These are phyloP conservation scores for Tuber calosporum DNA, from an alignment of 495 filamentous ascomycete genomes.

Conservation along the genomic window DNA sequence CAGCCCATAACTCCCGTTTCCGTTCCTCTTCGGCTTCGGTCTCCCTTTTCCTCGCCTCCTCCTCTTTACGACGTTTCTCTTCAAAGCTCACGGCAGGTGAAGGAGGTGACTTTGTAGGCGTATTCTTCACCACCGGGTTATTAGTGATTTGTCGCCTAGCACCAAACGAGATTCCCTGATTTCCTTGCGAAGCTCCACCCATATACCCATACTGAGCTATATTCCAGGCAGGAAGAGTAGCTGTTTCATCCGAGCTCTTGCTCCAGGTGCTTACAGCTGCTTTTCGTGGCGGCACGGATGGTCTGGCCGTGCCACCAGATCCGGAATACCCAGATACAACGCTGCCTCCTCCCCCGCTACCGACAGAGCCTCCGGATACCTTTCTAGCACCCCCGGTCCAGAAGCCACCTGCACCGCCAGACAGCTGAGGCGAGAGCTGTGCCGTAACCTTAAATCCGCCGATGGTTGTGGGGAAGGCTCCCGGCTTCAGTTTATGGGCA, in stretches of 20 bases:
- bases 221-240: constrained; percentile 90
- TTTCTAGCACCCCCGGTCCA: constrained; percentile 28
- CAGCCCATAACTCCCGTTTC: constrained; percentile 45
- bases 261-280: constrained; percentile 76
- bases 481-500: constrained; percentile 69
- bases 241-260: constrained; percentile 69
- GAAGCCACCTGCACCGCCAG: constrained; percentile 14
- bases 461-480: constrained; percentile 63
- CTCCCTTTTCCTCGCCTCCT: constrained; percentile 39
- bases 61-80: constrained; percentile 50
- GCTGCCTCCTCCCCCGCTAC: constrained; percentile 7
- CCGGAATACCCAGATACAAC: constrained; percentile 31
- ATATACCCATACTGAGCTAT: constrained; percentile 98
- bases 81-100: neutral
- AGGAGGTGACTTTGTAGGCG: constrained; percentile 36
- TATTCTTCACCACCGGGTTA: constrained; percentile 60
- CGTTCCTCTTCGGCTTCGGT: constrained; percentile 11
- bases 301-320: constrained; percentile 26
- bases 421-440: constrained; percentile 48
- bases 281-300: constrained; percentile 33
- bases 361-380: constrained; percentile 22
- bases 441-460: constrained; percentile 48
- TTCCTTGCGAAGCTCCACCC: constrained; percentile 94
- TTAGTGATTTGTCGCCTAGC: constrained; percentile 86
- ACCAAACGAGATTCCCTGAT: constrained; percentile 87